These are phyloP conservation scores for Trichosporon asahii DNA, from an alignment of 1,284 basidiomycete species.

Conservation along the genomic window DNA sequence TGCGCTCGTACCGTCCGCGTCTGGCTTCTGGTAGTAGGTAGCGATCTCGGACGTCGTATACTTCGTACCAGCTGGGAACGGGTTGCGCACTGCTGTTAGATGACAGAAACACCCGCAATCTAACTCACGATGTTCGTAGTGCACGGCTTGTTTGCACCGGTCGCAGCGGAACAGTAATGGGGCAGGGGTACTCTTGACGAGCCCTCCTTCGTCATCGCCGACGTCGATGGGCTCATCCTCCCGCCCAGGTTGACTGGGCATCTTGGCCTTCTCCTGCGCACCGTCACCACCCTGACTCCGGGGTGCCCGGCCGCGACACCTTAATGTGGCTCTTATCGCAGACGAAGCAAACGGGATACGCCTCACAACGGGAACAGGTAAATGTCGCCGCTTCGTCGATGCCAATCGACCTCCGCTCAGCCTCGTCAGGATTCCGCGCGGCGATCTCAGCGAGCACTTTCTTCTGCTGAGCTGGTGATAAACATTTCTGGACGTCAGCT, in stretches of 20 bases:
- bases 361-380: slow-evolving; percentile 70
- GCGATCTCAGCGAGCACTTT: slow-evolving; percentile 61
- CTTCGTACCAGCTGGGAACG: slow-evolving; percentile 22
- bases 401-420: slow-evolving; percentile 51
- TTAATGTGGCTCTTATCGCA: slow-evolving; percentile 56
- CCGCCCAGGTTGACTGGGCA: background rate
- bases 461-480: slow-evolving; percentile 53
- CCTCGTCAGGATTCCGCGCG: slow-evolving; percentile 50
- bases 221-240: slow-evolving; percentile 12
- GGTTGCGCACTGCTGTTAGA: slow-evolving; percentile 28
- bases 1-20: slow-evolving; percentile 41
- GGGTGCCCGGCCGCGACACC: background rate
- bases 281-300: background rate
- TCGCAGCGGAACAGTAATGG: slow-evolving; percentile 70
- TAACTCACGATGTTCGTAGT: slow-evolving; percentile 65
- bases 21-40: slow-evolving; percentile 60
- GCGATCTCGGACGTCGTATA: slow-evolving; percentile 28
- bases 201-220: slow-evolving; percentile 24
- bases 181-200: slow-evolving; percentile 9
- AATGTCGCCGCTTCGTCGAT: slow-evolving; percentile 69
- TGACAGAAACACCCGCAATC: too few relatives aligned
- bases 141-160: slow-evolving; percentile 72
- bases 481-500: slow-evolving; percentile 55
- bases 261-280: slow-evolving; percentile 4
- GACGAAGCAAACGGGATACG: slow-evolving; percentile 70